phyloP scores from a whole-genome alignment of 2,329 filamentous ascomycete species.

The Cadophora sp. region DNA sequence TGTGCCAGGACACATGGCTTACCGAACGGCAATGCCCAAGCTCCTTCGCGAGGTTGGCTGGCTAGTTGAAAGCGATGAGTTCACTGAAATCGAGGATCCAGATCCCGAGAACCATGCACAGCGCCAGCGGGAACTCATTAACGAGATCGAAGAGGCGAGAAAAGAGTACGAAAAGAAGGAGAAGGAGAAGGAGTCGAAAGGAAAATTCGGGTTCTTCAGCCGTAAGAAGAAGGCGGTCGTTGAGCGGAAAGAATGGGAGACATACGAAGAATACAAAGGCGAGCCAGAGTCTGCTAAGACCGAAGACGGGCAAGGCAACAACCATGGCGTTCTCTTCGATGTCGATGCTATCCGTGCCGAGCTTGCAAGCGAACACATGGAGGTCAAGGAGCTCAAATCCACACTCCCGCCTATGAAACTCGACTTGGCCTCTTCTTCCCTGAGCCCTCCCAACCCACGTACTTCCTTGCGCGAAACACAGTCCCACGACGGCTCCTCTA shows the following conservation, averaged over 20 bases:
- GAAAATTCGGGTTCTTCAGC: slow-evolving; percentile 77
- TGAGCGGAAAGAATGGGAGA: slow-evolving; percentile 91
- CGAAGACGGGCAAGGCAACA: slow-evolving; percentile 44
- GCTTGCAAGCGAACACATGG: slow-evolving; percentile 63
- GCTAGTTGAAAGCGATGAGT: slow-evolving; percentile 91
- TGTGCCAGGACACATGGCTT: slow-evolving; percentile 95
- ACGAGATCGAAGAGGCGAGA: slow-evolving; percentile 93
- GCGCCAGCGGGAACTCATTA: slow-evolving; percentile 90
- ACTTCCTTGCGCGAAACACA: slow-evolving; percentile 52
- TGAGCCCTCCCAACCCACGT: slow-evolving; percentile 33
- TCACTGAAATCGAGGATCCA: slow-evolving; percentile 94
- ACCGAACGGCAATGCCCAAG: slow-evolving; percentile 89
- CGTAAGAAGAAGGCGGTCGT: slow-evolving; percentile 74
- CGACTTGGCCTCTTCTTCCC: slow-evolving; percentile 51
- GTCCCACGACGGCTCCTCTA: slow-evolving; percentile 52
- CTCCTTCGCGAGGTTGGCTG: slow-evolving; percentile 88
- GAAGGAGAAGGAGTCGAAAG: slow-evolving; percentile 63
- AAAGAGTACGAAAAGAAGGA: slow-evolving; percentile 84
- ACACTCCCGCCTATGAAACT: slow-evolving; percentile 92
- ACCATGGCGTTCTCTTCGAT: slow-evolving; percentile 78
- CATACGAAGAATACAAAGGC: slow-evolving; percentile 78
- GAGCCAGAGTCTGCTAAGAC: slow-evolving; percentile 44
- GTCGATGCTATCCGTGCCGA: slow-evolving; percentile 92
- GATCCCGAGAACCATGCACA: slow-evolving; percentile 92
- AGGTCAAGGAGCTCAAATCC: slow-evolving; percentile 82